phyloP scores from a whole-genome alignment of 805 yeast species.

The Saturnispora zaruensis region DNA sequence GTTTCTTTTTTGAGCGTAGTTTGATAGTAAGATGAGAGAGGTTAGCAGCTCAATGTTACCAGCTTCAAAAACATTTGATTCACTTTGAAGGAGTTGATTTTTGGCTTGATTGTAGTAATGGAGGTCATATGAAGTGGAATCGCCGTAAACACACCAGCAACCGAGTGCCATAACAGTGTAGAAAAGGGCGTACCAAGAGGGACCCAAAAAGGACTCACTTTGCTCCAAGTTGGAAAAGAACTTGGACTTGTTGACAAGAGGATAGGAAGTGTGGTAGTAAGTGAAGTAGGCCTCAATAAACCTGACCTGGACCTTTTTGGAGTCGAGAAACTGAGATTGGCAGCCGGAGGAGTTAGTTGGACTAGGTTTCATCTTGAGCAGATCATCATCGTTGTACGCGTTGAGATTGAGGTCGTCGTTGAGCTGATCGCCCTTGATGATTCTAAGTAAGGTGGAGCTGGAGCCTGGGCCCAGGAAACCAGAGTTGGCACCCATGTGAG shows the following conservation, averaged over 20 bases:
- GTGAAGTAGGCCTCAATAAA: constrained; percentile 38
- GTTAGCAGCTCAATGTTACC: constrained; percentile 50
- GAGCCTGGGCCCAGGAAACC: constrained; percentile 65
- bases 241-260: constrained; percentile 48
- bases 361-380: neutral
- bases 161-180: constrained; percentile 60
- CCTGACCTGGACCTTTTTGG: constrained; percentile 15
- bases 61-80: constrained; percentile 44
- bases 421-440: constrained; percentile 27
- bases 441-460: constrained; percentile 41
- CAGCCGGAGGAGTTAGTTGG: neutral
- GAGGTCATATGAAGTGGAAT: constrained; percentile 41
- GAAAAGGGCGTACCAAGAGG: constrained; percentile 39
- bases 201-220: constrained; percentile 15
- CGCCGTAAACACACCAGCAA: constrained; percentile 57
- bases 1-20: constrained; percentile 55
- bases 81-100: constrained; percentile 29
- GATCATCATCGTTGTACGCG: neutral
- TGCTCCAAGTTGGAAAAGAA: constrained; percentile 28
- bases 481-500: constrained; percentile 37
- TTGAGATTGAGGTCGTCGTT: constrained; percentile 17
- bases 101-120: constrained; percentile 49
- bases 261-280: constrained; percentile 53
- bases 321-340: neutral
- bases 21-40: constrained; percentile 45